Evolutionary conservation across 2,329 filamentous ascomycete genomes (phyloP).

Genomic region (Alternaria infectoria): DNA sequence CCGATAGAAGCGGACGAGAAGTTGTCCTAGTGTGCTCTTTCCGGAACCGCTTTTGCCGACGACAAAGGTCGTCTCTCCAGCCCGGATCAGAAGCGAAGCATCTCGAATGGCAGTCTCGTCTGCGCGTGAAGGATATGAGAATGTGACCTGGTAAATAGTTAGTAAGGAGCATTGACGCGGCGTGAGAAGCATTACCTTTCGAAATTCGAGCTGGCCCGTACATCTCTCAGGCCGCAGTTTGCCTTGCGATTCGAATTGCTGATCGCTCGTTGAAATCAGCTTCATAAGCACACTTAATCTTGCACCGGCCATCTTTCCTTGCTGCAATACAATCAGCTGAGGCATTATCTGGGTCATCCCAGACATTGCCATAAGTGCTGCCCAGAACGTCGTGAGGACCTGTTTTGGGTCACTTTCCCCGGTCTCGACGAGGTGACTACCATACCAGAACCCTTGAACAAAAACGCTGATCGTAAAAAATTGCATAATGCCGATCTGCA

Average conservation of each 20-base stretch:
- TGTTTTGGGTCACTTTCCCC: conserved; percentile 66
- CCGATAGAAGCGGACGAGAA: conserved; percentile 79
- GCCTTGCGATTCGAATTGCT: conserved; percentile 17
- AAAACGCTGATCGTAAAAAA: conserved; percentile 81
- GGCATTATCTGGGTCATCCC: conserved; percentile 76
- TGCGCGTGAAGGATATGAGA: conserved; percentile 78
- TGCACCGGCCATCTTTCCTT: conserved; percentile 76
- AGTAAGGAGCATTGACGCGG: not conserved
- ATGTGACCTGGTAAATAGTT: conserved; percentile 67
- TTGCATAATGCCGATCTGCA: conserved; percentile 75
- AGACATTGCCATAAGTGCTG: conserved; percentile 76
- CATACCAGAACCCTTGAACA: conserved; percentile 89
- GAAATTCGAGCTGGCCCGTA: conserved; percentile 72
- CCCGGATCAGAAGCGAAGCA: conserved; percentile 72
- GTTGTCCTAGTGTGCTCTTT: conserved; percentile 85
- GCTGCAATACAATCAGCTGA: conserved; percentile 77
- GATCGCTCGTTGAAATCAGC: conserved; percentile 38
- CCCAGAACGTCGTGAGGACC: conserved; percentile 85
- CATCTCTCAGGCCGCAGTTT: conserved; percentile 52
- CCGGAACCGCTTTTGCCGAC: conserved; percentile 88
- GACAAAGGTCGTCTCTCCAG: conserved; percentile 77
- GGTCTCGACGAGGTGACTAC: conserved; percentile 69
- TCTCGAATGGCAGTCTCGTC: conserved; percentile 64
- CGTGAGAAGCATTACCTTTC: conserved; percentile 60
- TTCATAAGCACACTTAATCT: conserved; percentile 61